These are phyloP conservation scores for Ustilago xerochloae DNA, from an alignment of 1,284 basidiomycete species.

Conservation along the genomic window DNA sequence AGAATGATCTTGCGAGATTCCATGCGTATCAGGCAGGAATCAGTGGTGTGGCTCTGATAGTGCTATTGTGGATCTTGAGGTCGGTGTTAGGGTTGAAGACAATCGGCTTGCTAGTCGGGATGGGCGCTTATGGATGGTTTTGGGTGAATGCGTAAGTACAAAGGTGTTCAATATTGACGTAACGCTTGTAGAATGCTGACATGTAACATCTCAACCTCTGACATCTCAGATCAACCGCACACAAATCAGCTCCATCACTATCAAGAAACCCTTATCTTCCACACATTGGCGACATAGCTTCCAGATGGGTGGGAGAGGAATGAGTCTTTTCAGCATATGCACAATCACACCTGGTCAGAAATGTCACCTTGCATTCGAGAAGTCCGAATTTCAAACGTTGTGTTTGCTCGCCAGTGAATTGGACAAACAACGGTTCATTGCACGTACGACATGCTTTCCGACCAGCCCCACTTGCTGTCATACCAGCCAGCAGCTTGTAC, in stretches of 20 bases:
- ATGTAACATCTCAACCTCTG: not conserved
- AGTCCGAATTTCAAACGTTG: not conserved
- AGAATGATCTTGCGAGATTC: constrained; percentile 60
- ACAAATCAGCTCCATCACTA: constrained; percentile 47
- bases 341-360: not conserved
- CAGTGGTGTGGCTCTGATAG: constrained; percentile 44
- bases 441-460: constrained; percentile 42
- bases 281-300: constrained; percentile 48
- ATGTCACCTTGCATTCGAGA: not conserved
- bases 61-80: constrained; percentile 53
- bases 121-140: constrained; percentile 59
- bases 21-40: constrained; percentile 62
- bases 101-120: constrained; percentile 55
- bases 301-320: constrained; percentile 56
- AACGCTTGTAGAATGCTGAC: not conserved
- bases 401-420: too few species aligned
- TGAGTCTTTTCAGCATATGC: not conserved
- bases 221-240: constrained; percentile 42
- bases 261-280: constrained; percentile 52
- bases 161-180: not conserved
- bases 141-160: constrained; percentile 62
- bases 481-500: constrained; percentile 52
- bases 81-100: constrained; percentile 54
- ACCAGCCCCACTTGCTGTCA: constrained; percentile 41
- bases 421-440: too few species aligned